Evolutionary conservation across 257 asterid species (phyloP), one percentile per base, ranked within the genome.

Genomic region (Lycium barbarum): DNA sequence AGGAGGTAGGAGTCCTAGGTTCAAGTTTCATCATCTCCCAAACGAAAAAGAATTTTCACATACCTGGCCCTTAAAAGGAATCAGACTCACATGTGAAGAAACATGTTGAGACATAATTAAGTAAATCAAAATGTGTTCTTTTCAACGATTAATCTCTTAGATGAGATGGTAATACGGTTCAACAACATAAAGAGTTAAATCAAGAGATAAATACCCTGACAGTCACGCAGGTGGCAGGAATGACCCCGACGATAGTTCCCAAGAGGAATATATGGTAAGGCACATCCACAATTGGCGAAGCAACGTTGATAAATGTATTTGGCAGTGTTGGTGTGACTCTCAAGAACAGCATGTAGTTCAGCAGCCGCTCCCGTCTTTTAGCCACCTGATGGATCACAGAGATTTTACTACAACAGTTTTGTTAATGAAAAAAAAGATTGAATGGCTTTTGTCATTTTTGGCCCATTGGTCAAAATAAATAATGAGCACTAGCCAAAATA

Each of bases 261-360:
- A 96, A 72, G 86, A 96, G 88, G 96, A 96, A 96, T 12, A 81
- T 94, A 88, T 90, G 98, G 89, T 87, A 96, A 71, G 99, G 99
- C 86, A 96, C 93, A 54, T 94, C 98, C 3, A 94, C 98, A 74
- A 96, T 96, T 35, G 99, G 99, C 5, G 99, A 96, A 88, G 99
- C 99, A 61, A 96, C 94, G 62, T 96, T 96, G 80, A 96, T 94
- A 83, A 96, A 96, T 40, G 96, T 93, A 84, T 96, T 96, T 68
- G 99, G 99, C 87, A 96, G 91, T 61, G 99, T 93, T 1, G 98
- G 99, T 15, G 99, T 96, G 84, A 94, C 97, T 89, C 98, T 92
- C 7, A 96, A 86, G 94, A 96, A 94, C 59, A 96, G 94, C 97
- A 95, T 95, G 94, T 95, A 96, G 79, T 93, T 96, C 45, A 95